Evolutionary conservation across 139 green algal genomes (phyloP), one percentile per base, ranked within the genome.

Genomic region (Desmodesmus armatus): DNA sequence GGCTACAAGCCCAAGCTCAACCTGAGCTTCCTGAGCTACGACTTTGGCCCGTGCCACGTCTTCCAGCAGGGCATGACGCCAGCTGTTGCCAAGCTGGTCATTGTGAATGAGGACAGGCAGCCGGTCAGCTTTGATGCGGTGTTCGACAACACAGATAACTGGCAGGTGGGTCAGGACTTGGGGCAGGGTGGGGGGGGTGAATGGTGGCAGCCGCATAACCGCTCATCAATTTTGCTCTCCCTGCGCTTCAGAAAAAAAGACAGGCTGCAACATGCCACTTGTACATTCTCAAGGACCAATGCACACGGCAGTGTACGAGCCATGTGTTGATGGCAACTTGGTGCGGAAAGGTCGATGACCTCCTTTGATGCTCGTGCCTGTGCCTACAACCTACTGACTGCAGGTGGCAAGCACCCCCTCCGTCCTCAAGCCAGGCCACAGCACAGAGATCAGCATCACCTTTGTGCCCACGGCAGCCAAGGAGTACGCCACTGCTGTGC

Each of bases 1-100:
- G 92, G 92, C 44, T 94, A 97, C 87, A 93, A 92, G 78, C 94
- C 94, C 39, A 88, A 86, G 17, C 91, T 97, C 25, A 63, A 93
- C 74, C 89, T 96, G 29, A 92, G 80, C 78, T 96, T 94, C 85
- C 62, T 85, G 11, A 85, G 70, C 53, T 86, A 95, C 66, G 91
- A 96, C 90, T 97, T 97, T 82, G 94, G 94, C 19, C 47, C 88
- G 7, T 88, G 85, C 40, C 89, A 93, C 15, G 25, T 97, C 51
- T 89, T 83, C 65, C 79, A 92, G 80, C 74, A 83, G 29, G 94
- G 94, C 82, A 93, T 96, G 91, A 69, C 78, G 31, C 80, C 91
- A 0, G 60, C 66, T 0, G 25, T 78, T 35, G 58, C 60, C 29
- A 41, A 77, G 29, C 90, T 97, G 37, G 67, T 43, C 1, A 79